These are phyloP conservation scores for Chlorella sp. DNA, from an alignment of 139 green algal genomes.

Conservation along the genomic window DNA sequence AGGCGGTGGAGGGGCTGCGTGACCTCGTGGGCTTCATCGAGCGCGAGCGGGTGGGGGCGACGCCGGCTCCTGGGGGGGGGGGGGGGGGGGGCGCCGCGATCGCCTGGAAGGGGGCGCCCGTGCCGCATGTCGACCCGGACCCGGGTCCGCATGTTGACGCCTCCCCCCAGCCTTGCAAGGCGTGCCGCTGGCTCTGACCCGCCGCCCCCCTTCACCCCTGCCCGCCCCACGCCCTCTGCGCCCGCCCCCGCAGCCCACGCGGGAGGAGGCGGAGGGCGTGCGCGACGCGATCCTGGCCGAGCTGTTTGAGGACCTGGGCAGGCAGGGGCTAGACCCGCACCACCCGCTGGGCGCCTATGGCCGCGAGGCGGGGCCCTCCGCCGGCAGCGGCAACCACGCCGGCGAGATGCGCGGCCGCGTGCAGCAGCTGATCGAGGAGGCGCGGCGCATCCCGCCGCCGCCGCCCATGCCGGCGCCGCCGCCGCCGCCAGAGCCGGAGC, in stretches of 20 bases:
- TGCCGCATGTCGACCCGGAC: no score
- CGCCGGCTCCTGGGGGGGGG: not conserved
- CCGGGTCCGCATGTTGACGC: no score
- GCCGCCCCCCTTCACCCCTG: not conserved
- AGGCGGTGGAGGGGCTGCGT: constrained; percentile 7
- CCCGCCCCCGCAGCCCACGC: constrained; percentile 7
- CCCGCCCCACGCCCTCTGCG: not conserved
- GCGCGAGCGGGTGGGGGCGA: not conserved
- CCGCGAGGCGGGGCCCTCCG: not conserved
- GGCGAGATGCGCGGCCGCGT: no score
- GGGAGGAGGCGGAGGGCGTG: constrained; percentile 5
- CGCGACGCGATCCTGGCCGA: constrained; percentile 16
- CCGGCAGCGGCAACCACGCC: no score
- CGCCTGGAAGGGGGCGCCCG: not conserved
- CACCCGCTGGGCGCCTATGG: constrained; percentile 18
- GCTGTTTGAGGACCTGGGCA: constrained; percentile 26
- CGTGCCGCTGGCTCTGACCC: not conserved
- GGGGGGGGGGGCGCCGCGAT: not conserved
- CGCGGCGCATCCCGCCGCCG: not conserved
- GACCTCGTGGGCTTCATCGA: constrained; percentile 9
- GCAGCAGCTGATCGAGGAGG: not conserved
- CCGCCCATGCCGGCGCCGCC: not conserved
- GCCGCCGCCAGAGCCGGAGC: not conserved
- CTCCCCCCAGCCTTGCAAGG: not conserved
- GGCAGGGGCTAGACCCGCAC: constrained; percentile 13